Evolutionary conservation across 179 eudicot species (phyloP).

Genomic region (Spergularia azorica): DNA sequence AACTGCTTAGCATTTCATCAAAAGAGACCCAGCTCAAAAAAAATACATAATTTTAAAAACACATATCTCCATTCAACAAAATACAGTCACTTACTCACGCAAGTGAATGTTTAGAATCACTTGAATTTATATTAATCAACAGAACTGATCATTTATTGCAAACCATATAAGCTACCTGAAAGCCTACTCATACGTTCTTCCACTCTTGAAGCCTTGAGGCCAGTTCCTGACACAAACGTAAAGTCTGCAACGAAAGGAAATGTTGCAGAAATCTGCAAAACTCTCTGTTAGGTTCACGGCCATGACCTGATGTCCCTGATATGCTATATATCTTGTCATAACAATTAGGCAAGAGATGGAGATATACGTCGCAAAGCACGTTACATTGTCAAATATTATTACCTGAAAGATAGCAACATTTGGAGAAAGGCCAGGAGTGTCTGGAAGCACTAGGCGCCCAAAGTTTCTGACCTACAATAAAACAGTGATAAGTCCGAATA

Average conservation of each 20-base stretch:
- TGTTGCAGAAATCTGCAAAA: slow-evolving; percentile 67
- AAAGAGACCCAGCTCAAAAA: neutral
- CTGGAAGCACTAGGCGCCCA: slow-evolving; percentile 77
- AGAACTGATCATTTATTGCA: neutral
- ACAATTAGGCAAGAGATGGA: neutral
- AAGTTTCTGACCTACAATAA: slow-evolving; percentile 52
- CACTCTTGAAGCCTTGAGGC: slow-evolving; percentile 41
- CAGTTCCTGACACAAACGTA: slow-evolving; percentile 76
- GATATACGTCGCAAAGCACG: slow-evolving; percentile 11
- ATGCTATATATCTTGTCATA: neutral
- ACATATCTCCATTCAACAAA: neutral
- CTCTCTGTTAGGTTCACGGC: neutral
- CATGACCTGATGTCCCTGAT: neutral
- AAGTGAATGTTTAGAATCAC: neutral
- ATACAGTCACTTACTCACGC: neutral
- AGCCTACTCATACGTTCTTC: slow-evolving; percentile 67
- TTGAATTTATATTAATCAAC: neutral
- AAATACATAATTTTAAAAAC: no score
- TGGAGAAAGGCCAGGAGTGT: slow-evolving; percentile 59
- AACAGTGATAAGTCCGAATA: slow-evolving; percentile 10
- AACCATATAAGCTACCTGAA: slow-evolving; percentile 48
- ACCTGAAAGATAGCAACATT: slow-evolving; percentile 94
- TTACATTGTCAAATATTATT: neutral
- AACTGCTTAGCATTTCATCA: neutral
- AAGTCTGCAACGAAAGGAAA: slow-evolving; percentile 78